These are phyloP conservation scores for Lachancea sp. DNA, from an alignment of 805 yeast genomes.

Conservation along the genomic window DNA sequence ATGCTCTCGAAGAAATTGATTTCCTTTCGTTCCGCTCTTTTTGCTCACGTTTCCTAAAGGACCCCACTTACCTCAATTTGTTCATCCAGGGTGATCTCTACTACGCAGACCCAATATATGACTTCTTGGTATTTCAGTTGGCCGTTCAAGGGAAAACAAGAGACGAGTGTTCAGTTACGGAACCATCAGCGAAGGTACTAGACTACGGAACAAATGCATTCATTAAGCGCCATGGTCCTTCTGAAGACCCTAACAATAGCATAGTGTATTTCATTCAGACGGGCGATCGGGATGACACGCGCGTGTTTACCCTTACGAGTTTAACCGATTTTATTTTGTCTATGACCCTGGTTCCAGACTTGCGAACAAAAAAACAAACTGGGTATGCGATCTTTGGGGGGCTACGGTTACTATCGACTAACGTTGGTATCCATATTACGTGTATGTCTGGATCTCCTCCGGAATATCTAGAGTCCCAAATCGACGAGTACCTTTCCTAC, in stretches of 20 bases:
- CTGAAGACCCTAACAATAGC: slow-evolving; percentile 46
- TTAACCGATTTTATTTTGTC: slow-evolving; percentile 45
- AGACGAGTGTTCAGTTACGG: slow-evolving; percentile 6
- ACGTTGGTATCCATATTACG: slow-evolving; percentile 53
- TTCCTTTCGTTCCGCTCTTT: slow-evolving; percentile 32
- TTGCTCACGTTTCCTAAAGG: slow-evolving; percentile 24
- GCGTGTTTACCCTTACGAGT: slow-evolving; percentile 37
- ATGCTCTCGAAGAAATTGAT: slow-evolving; percentile 48
- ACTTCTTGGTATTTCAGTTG: slow-evolving; percentile 16
- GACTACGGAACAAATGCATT: slow-evolving; percentile 34
- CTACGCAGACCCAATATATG: slow-evolving; percentile 22
- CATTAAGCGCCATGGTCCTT: slow-evolving; percentile 33
- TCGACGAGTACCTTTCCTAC: slow-evolving; percentile 42
- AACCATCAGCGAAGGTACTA: slow-evolving; percentile 38
- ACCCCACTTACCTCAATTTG: slow-evolving; percentile 34
- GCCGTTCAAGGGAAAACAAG: not conserved
- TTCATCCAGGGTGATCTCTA: slow-evolving; percentile 47
- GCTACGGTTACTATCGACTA: slow-evolving; percentile 41
- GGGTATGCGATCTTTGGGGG: slow-evolving; percentile 64
- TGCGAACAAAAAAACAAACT: slow-evolving; percentile 50
- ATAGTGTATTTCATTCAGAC: slow-evolving; percentile 52
- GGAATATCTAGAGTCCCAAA: slow-evolving; percentile 36
- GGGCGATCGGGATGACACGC: slow-evolving; percentile 39
- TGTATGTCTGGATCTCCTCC: slow-evolving; percentile 49
- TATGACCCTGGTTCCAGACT: slow-evolving; percentile 38